These are phyloP conservation scores for Globisporangium cederbergense DNA, from an alignment of 352 stramenopile species.

Conservation along the genomic window DNA sequence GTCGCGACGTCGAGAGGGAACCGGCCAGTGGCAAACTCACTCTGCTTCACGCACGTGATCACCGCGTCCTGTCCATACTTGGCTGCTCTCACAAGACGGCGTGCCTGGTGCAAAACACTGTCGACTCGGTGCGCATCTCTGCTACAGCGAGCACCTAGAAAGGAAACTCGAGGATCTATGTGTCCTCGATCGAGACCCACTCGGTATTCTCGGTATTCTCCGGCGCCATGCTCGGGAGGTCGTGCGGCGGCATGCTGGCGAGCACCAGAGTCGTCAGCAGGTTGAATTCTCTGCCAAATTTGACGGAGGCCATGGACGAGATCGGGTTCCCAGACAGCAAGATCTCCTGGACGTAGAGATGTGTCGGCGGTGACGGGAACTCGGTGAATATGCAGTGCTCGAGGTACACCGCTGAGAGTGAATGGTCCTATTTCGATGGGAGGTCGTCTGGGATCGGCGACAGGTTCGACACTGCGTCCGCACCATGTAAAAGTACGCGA, in stretches of 20 bases:
- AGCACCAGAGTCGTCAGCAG: constrained; percentile 1
- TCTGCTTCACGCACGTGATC: constrained; percentile 3
- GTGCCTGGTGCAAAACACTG: not conserved
- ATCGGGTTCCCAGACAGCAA: constrained; percentile 5
- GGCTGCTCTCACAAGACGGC: not conserved
- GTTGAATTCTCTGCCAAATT: not conserved
- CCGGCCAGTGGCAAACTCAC: not conserved
- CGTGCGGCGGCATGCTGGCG: not conserved
- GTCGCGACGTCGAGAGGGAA: not conserved
- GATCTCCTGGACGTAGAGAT: not conserved
- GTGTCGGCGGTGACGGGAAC: not conserved
- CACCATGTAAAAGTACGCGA: too few relatives aligned
- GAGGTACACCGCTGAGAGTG: not conserved
- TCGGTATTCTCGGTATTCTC: not conserved
- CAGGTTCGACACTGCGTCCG: not conserved
- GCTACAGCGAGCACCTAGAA: not conserved
- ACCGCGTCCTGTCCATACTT: not conserved
- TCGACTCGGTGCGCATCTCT: not conserved
- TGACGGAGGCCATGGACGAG: not conserved
- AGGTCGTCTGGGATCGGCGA: not conserved
- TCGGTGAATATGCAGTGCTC: not conserved
- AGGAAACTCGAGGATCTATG: not conserved
- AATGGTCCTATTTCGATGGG: not conserved
- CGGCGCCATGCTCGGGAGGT: not conserved
- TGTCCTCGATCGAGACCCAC: not conserved